A percentile compares a stretch with the other conserved stretches of the same genome.
phyloP scores from a whole-genome alignment of 805 yeast species.

The Candida chauliodis region DNA sequence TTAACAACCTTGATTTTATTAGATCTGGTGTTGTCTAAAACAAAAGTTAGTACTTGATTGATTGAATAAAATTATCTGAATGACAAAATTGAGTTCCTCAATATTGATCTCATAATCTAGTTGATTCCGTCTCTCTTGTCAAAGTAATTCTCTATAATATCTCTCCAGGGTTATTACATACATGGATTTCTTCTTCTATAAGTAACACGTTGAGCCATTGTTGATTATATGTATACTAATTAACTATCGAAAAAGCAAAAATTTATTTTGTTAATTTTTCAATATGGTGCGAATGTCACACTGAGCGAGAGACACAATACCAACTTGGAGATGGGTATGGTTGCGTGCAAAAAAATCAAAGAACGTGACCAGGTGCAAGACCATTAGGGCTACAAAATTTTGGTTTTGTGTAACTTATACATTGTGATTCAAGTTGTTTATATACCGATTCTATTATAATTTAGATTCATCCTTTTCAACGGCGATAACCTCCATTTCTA shows the following conservation, averaged over 20 bases:
- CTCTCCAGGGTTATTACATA: conserved; percentile 34
- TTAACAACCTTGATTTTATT: conserved; percentile 99
- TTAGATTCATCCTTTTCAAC: conserved; percentile 46
- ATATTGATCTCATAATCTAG: no score
- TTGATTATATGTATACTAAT: conserved; percentile 20
- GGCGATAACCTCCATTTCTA: conserved; percentile 93
- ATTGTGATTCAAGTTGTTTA: no score
- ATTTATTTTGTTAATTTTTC: conserved; percentile 3
- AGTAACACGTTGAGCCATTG: conserved; percentile 99
- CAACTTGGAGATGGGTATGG: no score
- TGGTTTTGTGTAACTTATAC: no score
- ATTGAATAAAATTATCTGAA: not conserved
- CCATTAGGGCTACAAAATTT: conserved; percentile 1
- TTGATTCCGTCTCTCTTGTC: no score
- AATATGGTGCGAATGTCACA: conserved; percentile 4
- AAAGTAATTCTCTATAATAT: no score
- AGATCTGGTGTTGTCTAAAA: conserved; percentile 95
- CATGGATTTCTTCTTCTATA: conserved; percentile 98
- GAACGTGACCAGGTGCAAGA: not conserved
- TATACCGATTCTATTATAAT: no score
- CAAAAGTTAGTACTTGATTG: conserved; percentile 27
- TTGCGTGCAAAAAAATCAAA: no score
- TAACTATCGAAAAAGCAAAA: conserved; percentile 7
- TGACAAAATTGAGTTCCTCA: not conserved
- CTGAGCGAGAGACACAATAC: conserved; percentile 3